These are phyloP conservation scores for Colletotrichum agaves DNA, from an alignment of 2,329 filamentous ascomycete species.

Conservation along the genomic window DNA sequence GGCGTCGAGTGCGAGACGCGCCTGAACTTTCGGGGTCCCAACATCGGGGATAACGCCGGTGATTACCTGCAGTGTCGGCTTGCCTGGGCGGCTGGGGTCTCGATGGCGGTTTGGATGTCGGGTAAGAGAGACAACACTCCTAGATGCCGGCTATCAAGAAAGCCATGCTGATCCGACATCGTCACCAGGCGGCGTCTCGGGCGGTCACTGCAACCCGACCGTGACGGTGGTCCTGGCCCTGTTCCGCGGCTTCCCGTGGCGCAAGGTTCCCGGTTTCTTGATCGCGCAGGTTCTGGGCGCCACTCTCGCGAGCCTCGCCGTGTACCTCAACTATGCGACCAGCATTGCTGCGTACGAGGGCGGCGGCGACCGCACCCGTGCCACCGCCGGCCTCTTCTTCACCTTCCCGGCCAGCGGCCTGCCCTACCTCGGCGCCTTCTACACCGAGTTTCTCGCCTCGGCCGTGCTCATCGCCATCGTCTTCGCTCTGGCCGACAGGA, in stretches of 20 bases:
- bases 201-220: conserved; percentile 48
- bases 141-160: too few relatives aligned
- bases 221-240: conserved; percentile 49
- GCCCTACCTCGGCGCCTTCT: conserved; percentile 48
- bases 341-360: conserved; percentile 46
- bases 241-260: conserved; percentile 51
- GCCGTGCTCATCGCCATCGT: conserved; percentile 51
- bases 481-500: conserved; percentile 50
- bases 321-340: conserved; percentile 36
- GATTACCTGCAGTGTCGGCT: conserved; percentile 34
- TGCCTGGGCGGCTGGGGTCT: conserved; percentile 31
- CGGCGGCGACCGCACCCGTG: conserved; percentile 46
- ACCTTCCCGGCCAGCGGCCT: conserved; percentile 43
- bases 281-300: conserved; percentile 43
- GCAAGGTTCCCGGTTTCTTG: conserved; percentile 45
- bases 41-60: conserved; percentile 31
- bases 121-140: too few relatives aligned
- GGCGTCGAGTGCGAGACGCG: conserved; percentile 35
- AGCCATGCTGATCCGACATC: too few relatives aligned
- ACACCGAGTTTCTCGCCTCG: conserved; percentile 49
- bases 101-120: conserved; percentile 32
- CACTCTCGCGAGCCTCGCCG: conserved; percentile 43
- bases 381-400: conserved; percentile 43
- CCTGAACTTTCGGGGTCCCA: conserved; percentile 13
- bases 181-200: conserved; percentile 41